Base-by-base conservation (phyloP, 306 rosid species). In the Alnus glutinosa region DNA sequence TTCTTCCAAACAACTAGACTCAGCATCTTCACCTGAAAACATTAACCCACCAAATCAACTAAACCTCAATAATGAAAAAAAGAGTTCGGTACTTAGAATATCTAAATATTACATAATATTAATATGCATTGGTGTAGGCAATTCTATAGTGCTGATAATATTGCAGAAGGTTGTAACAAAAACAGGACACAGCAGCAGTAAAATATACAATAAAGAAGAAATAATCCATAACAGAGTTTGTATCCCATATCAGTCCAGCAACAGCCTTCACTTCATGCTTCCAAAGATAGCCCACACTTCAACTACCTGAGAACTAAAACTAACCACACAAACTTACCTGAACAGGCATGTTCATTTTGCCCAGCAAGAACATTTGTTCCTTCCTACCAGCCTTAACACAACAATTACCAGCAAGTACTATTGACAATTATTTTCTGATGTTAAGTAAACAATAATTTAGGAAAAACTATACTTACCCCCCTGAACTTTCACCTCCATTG, bases 1-100 rank as follows among this genome's bases (percentile, higher is more conserved):
- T 34, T 77, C 74, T 69, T 89, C 87, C 82, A 86, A 82, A 42
- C 16, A 55, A 71, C 77, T 78, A 62, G 92, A 86, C 57, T 84
- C 88, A 5, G 83, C 86, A 82, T 89, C 85, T 67, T 75, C 73
- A 64, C 90, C 92, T 89, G 73, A 80, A 73, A 44, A 71, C 50
- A 67, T 16, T 18, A 18, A 39, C 72, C 46, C 14, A 67, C 14
- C n/a, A 67, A 67, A 18, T 16, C 10, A 4, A 9, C 50, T 42
- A 9, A 19, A 42, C 15, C 39, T 62, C 69, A 28, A 62, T 62
- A 14, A 32, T 12, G 39, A 62, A 32, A 62, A 62, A 3, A 32
- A n/a, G 34, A 62, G 12, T 30, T 13, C 5, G 11, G 9, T 30
- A 28, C 30, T 12, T 30, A 61, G 39, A 61, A 61, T 32, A 11